phyloP scores from a whole-genome alignment of 179 eudicot genomes.

The Kewa caespitosa region DNA sequence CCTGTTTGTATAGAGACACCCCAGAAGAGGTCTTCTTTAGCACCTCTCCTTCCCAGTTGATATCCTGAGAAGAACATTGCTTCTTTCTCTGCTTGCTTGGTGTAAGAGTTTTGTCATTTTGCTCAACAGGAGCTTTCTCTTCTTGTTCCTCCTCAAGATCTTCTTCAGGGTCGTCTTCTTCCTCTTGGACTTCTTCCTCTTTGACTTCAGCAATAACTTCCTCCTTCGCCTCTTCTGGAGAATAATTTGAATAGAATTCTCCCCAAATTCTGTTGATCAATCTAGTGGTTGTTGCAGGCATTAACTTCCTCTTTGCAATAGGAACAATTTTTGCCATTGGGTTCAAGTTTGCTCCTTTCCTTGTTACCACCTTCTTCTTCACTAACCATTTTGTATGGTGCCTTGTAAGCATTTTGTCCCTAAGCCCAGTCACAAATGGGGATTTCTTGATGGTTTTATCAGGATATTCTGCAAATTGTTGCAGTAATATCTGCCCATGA shows the following conservation, averaged over 20 bases:
- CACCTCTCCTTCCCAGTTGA: constrained; percentile 65
- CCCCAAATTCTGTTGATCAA: constrained; percentile 94
- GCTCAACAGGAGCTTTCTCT: constrained; percentile 27
- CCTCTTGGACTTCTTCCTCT: constrained; percentile 48
- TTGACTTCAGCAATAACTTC: constrained; percentile 41
- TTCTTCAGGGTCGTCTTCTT: constrained; percentile 61
- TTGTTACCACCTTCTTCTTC: constrained; percentile 62
- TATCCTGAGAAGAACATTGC: constrained; percentile 31
- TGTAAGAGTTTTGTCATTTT: constrained; percentile 34
- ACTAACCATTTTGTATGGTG: constrained; percentile 94
- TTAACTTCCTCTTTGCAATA: constrained; percentile 58
- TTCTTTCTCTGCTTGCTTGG: constrained; percentile 39
- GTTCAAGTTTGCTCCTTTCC: constrained; percentile 64
- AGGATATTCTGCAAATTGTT: constrained; percentile 88
- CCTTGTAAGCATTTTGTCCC: constrained; percentile 65
- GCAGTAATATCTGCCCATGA: constrained; percentile 89
- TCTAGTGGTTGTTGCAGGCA: constrained; percentile 95
- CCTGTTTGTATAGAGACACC: constrained; percentile 49
- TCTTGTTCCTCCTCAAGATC: constrained; percentile 51
- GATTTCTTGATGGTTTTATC: constrained; percentile 61
- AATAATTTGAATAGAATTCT: constrained; percentile 73
- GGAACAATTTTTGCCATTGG: constrained; percentile 77
- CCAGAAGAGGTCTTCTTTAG: constrained; percentile 38
- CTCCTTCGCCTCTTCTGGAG: constrained; percentile 62
- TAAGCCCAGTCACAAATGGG: constrained; percentile 73